Conservation (phyloP, 176 grass and related monocot genomes). For the Carex scoparia region DNA sequence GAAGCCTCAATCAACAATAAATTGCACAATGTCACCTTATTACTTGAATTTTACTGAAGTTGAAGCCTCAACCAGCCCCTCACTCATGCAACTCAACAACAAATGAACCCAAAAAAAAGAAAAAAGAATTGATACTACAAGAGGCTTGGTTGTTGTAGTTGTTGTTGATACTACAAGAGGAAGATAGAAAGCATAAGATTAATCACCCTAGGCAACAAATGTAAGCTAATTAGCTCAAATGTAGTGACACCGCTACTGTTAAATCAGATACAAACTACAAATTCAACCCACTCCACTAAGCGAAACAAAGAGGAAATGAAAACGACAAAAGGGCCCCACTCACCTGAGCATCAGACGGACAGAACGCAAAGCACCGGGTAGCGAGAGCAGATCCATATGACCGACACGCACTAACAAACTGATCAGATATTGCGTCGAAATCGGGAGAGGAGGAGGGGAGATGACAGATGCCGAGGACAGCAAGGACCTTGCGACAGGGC, state of each 20-base stretch:
- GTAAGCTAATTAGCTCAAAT: background rate
- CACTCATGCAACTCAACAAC: background rate
- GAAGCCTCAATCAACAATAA: background rate
- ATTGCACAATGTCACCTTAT: background rate
- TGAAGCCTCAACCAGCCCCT: background rate
- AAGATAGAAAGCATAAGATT: background rate
- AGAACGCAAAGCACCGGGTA: constrained; percentile 85
- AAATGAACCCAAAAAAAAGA: background rate
- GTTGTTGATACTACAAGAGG: background rate
- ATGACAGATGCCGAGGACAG: constrained; percentile 82
- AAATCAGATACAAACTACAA: background rate
- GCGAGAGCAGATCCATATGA: constrained; percentile 62
- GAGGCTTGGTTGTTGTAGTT: background rate
- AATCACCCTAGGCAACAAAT: background rate
- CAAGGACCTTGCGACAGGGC: constrained; percentile 91
- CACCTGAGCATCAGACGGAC: constrained; percentile 79
- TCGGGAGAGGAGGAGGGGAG: constrained; percentile 53
- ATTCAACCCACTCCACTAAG: constrained; percentile 9
- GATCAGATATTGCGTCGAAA: constrained; percentile 48
- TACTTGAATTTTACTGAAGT: background rate
- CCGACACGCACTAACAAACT: constrained; percentile 54
- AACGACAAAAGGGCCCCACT: background rate
- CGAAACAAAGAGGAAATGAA: background rate
- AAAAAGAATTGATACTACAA: background rate
- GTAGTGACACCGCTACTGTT: background rate